Percentiles rank a stretch among this genome's conserved stretches.
Conservation (phyloP, 2,329 filamentous ascomycete species). For the Emergomyces orientalis region DNA sequence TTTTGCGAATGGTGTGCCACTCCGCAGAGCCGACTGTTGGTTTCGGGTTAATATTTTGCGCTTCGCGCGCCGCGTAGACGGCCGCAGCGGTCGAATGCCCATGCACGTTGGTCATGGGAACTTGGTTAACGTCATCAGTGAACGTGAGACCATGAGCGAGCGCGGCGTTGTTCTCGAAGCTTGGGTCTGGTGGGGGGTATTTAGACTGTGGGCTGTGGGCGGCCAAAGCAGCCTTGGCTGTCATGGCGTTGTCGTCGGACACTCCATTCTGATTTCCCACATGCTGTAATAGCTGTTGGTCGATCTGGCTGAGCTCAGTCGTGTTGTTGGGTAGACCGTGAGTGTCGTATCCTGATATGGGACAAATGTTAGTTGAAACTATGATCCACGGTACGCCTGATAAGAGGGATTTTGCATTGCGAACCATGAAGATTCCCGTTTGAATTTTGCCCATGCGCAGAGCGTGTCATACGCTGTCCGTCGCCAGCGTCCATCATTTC, state of each 20-base stretch:
- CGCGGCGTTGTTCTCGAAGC: constrained; percentile 14
- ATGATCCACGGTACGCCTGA: neutral
- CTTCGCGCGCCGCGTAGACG: constrained; percentile 44
- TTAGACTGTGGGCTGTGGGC: constrained; percentile 37
- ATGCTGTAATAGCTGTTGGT: constrained; percentile 41
- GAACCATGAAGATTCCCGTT: constrained; percentile 25
- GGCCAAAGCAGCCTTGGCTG: constrained; percentile 40
- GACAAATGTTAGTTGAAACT: too few relatives aligned
- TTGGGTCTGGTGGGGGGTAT: constrained; percentile 29
- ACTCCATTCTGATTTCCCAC: constrained; percentile 47
- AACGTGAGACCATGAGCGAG: constrained; percentile 15
- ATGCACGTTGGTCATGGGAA: constrained; percentile 28
- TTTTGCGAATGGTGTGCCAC: constrained; percentile 94
- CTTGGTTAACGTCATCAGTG: constrained; percentile 34
- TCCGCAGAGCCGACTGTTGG: constrained; percentile 91
- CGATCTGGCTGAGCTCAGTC: constrained; percentile 34
- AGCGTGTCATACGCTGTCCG: constrained; percentile 33
- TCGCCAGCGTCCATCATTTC: constrained; percentile 34
- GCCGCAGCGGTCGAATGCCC: constrained; percentile 49
- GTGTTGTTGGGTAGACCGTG: constrained; percentile 31
- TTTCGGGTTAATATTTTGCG: constrained; percentile 52
- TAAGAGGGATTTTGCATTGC: neutral
- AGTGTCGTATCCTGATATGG: constrained; percentile 24
- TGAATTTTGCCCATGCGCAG: constrained; percentile 25
- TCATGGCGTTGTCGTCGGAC: constrained; percentile 38